These are phyloP conservation scores for Eremothecium gossypii DNA, from an alignment of 1,139 yeast genomes.

Conservation along the genomic window DNA sequence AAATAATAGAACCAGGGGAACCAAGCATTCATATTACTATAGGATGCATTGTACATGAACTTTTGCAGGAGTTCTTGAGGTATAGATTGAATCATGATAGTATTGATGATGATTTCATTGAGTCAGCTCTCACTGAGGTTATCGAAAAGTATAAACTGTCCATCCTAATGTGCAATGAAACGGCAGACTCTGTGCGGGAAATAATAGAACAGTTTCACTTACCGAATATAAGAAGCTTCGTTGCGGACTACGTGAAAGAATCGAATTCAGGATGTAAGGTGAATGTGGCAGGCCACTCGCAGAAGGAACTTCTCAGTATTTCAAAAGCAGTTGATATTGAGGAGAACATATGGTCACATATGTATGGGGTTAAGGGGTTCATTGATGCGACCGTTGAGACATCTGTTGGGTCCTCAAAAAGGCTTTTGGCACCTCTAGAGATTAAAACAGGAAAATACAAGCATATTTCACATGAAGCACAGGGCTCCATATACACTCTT, in stretches of 20 bases:
- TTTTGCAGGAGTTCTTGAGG: slow-evolving; percentile 62
- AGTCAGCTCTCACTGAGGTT: slow-evolving; percentile 37
- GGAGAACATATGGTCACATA: slow-evolving; percentile 87
- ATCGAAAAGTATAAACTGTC: slow-evolving; percentile 38
- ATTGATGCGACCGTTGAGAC: slow-evolving; percentile 82
- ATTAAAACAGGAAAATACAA: slow-evolving; percentile 72
- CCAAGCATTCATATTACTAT: slow-evolving; percentile 52
- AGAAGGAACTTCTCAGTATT: slow-evolving; percentile 41
- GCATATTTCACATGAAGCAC: slow-evolving; percentile 70
- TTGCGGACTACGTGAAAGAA: slow-evolving; percentile 34
- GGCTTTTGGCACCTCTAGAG: slow-evolving; percentile 67
- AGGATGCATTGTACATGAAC: slow-evolving; percentile 71
- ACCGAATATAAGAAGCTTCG: slow-evolving; percentile 59
- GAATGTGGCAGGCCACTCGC: slow-evolving; percentile 35
- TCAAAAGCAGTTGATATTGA: slow-evolving; percentile 71
- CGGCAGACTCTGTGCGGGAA: slow-evolving; percentile 37
- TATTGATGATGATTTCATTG: slow-evolving; percentile 36
- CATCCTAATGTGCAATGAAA: slow-evolving; percentile 50
- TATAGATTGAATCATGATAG: slow-evolving; percentile 30
- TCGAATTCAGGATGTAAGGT: slow-evolving; percentile 22
- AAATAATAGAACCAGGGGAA: slow-evolving; percentile 48
- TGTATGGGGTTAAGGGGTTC: slow-evolving; percentile 83
- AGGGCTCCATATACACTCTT: slow-evolving; percentile 75
- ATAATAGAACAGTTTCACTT: slow-evolving; percentile 43
- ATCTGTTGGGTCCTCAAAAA: slow-evolving; percentile 32